phyloP scores from a whole-genome alignment of 1,139 yeast genomes.

The Candida anutae region DNA sequence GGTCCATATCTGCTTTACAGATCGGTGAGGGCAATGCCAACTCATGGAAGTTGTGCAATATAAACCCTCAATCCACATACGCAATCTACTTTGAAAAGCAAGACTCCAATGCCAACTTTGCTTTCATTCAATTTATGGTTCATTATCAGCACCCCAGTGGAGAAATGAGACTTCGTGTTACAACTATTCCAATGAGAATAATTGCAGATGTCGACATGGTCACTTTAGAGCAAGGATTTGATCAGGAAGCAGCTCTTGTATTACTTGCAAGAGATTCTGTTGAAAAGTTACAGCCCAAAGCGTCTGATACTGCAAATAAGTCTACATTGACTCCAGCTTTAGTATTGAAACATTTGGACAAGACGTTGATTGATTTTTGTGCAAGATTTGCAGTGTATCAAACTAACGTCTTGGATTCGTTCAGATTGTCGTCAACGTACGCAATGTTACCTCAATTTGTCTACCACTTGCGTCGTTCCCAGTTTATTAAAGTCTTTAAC shows the following conservation, averaged over 20 bases:
- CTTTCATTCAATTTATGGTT: slow-evolving; percentile 61
- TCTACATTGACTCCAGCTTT: slow-evolving; percentile 7
- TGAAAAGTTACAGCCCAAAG: slow-evolving; percentile 30
- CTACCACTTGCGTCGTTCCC: slow-evolving; percentile 65
- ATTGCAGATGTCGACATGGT: slow-evolving; percentile 37
- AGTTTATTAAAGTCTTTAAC: slow-evolving; percentile 62
- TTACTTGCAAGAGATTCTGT: slow-evolving; percentile 49
- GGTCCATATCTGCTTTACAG: slow-evolving; percentile 18
- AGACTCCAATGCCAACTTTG: slow-evolving; percentile 25
- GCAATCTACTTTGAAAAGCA: slow-evolving; percentile 49
- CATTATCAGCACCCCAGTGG: slow-evolving; percentile 61
- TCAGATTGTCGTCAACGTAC: slow-evolving; percentile 70
- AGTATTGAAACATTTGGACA: slow-evolving; percentile 78
- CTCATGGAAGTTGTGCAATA: slow-evolving; percentile 54
- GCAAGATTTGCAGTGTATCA: slow-evolving; percentile 82
- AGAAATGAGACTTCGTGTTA: slow-evolving; percentile 38
- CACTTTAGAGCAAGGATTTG: slow-evolving; percentile 40
- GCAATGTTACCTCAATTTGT: slow-evolving; percentile 72
- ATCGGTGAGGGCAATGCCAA: slow-evolving; percentile 50
- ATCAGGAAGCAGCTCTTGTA: slow-evolving; percentile 67
- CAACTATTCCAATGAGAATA: slow-evolving; percentile 40
- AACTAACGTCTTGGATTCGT: slow-evolving; percentile 68
- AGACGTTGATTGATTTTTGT: slow-evolving; percentile 76
- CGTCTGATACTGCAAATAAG: slow-evolving; percentile 8
- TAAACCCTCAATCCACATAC: slow-evolving; percentile 51